Conservation (phyloP, 1,284 basidiomycete species). For the Puccinia horiana region DNA sequence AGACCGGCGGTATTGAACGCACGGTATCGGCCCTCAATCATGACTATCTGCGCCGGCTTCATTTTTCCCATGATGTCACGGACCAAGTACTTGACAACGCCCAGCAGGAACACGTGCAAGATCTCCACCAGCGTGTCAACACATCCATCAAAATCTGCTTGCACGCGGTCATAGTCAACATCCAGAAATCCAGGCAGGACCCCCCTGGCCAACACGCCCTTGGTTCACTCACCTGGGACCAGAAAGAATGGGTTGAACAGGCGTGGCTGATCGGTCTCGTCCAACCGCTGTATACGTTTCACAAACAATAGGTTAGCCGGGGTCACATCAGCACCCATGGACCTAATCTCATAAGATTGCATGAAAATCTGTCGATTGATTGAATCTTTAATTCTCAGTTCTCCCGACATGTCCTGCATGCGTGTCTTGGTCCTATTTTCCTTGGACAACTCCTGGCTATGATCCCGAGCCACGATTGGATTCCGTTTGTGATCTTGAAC, state of each 20-base stretch:
- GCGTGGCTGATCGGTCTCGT: too few species aligned
- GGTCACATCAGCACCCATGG: not conserved
- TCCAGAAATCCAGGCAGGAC: not conserved
- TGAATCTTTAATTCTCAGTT: not conserved
- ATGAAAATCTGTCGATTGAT: not conserved
- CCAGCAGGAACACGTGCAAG: not conserved
- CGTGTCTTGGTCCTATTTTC: not conserved
- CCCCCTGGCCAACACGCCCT: too few species aligned
- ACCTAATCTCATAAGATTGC: not conserved
- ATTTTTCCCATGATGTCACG: not conserved
- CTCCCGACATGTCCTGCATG: too few species aligned
- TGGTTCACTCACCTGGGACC: not conserved
- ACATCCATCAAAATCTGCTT: slow-evolving; percentile 13
- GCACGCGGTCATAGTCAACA: not conserved
- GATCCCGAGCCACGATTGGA: not conserved
- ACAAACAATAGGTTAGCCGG: not conserved
- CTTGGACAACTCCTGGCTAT: not conserved
- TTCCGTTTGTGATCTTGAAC: too few species aligned
- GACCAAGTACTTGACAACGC: not conserved
- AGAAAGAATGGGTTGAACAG: not conserved
- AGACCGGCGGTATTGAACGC: not conserved
- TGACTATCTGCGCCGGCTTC: not conserved
- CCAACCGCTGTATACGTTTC: not conserved
- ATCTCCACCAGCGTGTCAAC: not conserved
- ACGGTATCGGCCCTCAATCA: not conserved